Conservation (phyloP, 345 rosid species). For the Eucalyptus regnans region DNA sequence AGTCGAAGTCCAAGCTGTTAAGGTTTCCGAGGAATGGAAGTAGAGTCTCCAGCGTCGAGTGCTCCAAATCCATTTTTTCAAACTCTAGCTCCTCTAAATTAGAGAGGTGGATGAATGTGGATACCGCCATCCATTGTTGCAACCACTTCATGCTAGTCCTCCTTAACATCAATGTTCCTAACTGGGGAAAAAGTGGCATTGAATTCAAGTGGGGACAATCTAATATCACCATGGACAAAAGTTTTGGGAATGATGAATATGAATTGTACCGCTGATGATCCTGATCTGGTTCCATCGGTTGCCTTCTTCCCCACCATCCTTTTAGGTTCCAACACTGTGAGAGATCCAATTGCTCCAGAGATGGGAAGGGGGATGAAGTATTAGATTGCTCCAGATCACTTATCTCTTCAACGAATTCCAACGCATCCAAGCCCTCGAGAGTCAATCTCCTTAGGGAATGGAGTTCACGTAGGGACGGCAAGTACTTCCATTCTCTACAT, state of each 20-base stretch:
- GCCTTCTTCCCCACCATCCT: neutral
- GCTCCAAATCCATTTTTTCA: rapidly evolving
- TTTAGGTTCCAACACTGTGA: rapidly evolving
- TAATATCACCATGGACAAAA: rapidly evolving
- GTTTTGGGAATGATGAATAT: neutral
- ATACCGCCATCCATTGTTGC: neutral
- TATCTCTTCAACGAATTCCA: neutral
- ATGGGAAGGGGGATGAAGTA: rapidly evolving
- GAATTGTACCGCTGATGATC: neutral
- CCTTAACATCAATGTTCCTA: rapidly evolving
- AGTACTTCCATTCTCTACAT: neutral
- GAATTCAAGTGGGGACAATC: rapidly evolving
- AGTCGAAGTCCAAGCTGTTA: rapidly evolving
- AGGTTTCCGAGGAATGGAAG: neutral
- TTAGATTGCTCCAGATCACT: rapidly evolving
- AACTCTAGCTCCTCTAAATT: rapidly evolving
- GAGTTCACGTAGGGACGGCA: neutral
- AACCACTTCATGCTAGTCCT: rapidly evolving
- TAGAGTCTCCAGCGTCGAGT: neutral
- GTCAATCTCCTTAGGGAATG: neutral
- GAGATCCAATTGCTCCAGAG: rapidly evolving
- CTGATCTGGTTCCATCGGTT: neutral
- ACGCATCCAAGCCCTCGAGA: rapidly evolving
- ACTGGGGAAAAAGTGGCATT: neutral
- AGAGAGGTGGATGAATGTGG: neutral